Conservation (phyloP, 2,329 filamentous ascomycete species). For the Grosmannia serpens region DNA sequence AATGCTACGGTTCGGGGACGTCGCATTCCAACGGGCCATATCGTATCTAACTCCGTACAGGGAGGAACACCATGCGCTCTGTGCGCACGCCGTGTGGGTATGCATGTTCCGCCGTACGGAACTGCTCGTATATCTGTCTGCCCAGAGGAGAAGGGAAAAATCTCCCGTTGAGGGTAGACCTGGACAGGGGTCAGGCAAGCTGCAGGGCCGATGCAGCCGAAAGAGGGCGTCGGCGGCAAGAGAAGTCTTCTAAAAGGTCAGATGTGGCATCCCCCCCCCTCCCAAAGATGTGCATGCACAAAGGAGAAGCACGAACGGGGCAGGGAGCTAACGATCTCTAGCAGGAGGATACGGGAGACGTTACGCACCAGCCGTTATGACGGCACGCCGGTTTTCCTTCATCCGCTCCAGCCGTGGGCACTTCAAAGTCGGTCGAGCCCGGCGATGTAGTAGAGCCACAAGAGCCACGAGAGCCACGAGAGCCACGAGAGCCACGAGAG, state of each 20-base stretch:
- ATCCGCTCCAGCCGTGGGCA: not conserved
- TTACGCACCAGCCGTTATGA: not conserved
- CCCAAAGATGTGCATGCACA: constrained; percentile 4
- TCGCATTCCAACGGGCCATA: not conserved
- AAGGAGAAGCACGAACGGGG: not conserved
- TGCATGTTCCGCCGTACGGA: no score
- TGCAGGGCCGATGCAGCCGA: constrained; percentile 7
- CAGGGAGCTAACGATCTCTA: not conserved
- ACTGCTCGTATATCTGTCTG: not conserved
- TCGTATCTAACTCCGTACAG: no score
- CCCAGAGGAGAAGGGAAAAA: not conserved
- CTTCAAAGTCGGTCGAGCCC: no score
- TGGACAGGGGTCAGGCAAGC: not conserved
- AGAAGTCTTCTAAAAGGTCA: constrained; percentile 30
- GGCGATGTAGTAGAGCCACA: no score
- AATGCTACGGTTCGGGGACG: not conserved
- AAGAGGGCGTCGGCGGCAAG: constrained; percentile 25
- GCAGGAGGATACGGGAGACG: not conserved
- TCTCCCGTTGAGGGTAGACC: not conserved
- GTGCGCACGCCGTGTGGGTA: not conserved
- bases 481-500: no score
- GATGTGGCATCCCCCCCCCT: constrained; percentile 2
- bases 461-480: no score
- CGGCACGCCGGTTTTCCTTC: not conserved
- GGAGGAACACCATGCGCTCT: not conserved